A percentile compares a stretch with the other conserved stretches of the same genome.
Conservation (phyloP, 1,284 basidiomycete species). For the Heimioporus retisporus region DNA sequence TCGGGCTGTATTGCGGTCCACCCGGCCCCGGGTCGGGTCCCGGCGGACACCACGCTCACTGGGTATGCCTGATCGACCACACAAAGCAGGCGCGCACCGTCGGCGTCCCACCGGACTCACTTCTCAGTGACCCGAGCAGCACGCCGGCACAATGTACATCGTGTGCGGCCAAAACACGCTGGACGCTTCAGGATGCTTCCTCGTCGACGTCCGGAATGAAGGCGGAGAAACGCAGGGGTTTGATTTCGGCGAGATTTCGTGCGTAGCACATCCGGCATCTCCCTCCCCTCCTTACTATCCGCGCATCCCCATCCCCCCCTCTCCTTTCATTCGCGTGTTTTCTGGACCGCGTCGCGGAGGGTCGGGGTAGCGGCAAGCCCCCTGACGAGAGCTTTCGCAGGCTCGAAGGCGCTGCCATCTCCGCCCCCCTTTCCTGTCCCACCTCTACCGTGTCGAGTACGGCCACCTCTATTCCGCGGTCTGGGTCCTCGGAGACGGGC, state of each 20-base stretch:
- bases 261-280: slow-evolving; percentile 14
- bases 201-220: slow-evolving; percentile 38
- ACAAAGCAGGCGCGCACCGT: slow-evolving; percentile 14
- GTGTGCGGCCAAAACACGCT: slow-evolving; percentile 30
- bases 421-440: too few relatives aligned
- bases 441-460: too few relatives aligned
- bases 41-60: slow-evolving; percentile 36
- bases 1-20: slow-evolving; percentile 36
- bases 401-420: too few relatives aligned
- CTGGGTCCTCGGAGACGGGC: too few relatives aligned
- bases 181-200: slow-evolving; percentile 25
- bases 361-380: too few relatives aligned
- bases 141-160: slow-evolving; percentile 10
- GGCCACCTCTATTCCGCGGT: too few relatives aligned
- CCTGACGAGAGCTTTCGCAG: too few relatives aligned
- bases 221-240: slow-evolving; percentile 34
- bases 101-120: not conserved
- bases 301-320: too few relatives aligned
- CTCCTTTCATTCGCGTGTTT: too few relatives aligned
- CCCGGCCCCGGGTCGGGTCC: slow-evolving; percentile 37
- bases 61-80: slow-evolving; percentile 38
- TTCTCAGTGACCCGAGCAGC: too few relatives aligned
- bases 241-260: slow-evolving; percentile 39
- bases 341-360: too few relatives aligned
- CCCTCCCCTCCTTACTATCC: too few relatives aligned